Percentiles rank a stretch among this genome's conserved stretches.
These are phyloP conservation scores for Vitis labrusca DNA, from an alignment of 164 flowering plant genomes.

Conservation along the genomic window DNA sequence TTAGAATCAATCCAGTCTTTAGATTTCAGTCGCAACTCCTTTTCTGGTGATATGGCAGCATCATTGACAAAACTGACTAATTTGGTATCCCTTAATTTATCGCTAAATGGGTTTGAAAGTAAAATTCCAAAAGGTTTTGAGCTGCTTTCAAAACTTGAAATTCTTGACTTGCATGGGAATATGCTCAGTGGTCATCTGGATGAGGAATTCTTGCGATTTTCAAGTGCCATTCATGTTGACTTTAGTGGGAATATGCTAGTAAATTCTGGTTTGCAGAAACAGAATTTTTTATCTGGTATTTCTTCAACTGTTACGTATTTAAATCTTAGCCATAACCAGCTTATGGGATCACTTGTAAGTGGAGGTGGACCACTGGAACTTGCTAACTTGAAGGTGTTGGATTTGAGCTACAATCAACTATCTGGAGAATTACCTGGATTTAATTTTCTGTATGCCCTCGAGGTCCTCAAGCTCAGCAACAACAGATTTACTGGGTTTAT, in stretches of 20 bases:
- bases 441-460: constrained; percentile 79
- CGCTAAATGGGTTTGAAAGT: constrained; percentile 58
- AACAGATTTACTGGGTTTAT: constrained; percentile 75
- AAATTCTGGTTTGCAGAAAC: constrained; percentile 42
- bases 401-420: constrained; percentile 87
- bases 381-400: constrained; percentile 60
- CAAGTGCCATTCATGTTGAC: constrained; percentile 73
- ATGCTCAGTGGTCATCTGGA: constrained; percentile 65
- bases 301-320: constrained; percentile 68
- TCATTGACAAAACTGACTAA: constrained; percentile 52
- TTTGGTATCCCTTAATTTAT: constrained; percentile 71
- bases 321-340: constrained; percentile 69
- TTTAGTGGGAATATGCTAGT: constrained; percentile 72
- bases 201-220: constrained; percentile 55
- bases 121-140: constrained; percentile 76
- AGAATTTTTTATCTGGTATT: constrained; percentile 54
- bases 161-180: constrained; percentile 87
- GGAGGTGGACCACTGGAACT: constrained; percentile 29
- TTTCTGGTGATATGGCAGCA: constrained; percentile 71
- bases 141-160: constrained; percentile 44
- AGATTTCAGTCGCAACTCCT: constrained; percentile 79
- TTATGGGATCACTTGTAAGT: constrained; percentile 34
- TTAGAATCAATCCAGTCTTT: constrained; percentile 60
- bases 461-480: constrained; percentile 73
- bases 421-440: constrained; percentile 92